Base-by-base conservation (phyloP, 2,329 filamentous ascomycete species). In the Ampelomyces quisqualis region DNA sequence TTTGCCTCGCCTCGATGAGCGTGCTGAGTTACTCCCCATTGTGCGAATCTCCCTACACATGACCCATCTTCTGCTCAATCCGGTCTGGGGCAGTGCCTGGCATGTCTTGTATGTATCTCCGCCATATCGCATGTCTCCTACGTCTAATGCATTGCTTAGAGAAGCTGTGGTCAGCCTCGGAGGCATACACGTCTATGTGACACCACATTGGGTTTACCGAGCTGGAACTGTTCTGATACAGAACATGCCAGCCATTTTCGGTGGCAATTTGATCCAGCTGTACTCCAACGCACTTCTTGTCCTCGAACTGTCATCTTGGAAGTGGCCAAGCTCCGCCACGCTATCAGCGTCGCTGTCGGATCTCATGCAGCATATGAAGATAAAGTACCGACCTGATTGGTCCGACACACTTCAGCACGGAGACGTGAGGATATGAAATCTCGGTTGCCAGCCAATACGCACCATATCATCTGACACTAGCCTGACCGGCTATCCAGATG, bases 121-220 rank as follows among this genome's bases (percentile, higher is more conserved):
- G 8, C 7, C 8, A 13, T 24, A 22, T 15, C 10, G 19, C 10
- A 22, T 20, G 9, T 11, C 5, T 23, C 15, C n/a, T n/a, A n/a
- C n/a, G n/a, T 9, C 27, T 35, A 38, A 17, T 8, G 13, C 26
- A 21, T 50, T 45, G 14, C 44, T 58, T 4, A 47, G 64, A 26
- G 64, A 67, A 37, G 56, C 58, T 17, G 64, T 65, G 8, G 62
- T 67, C 4, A 54, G 55, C 26, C 43, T 49, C 2, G 62, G 61
- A 7, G 53, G 53, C 31, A 55, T 65, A 6, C 61, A 67, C 45
- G 55, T 55, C 4, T 67, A 58, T 26, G 38, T 63, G 5, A 67
- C 64, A 2, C 64, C 64, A 10, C 61, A 67, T 38, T 67, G 64
- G 64, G 63, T 67, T 1, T 66, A 64, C 39, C 53, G 57, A 32